Evolutionary conservation across 352 stramenopile species (phyloP), one percentile per base, ranked within the genome.

Genomic region (Phytophthora citricola): DNA sequence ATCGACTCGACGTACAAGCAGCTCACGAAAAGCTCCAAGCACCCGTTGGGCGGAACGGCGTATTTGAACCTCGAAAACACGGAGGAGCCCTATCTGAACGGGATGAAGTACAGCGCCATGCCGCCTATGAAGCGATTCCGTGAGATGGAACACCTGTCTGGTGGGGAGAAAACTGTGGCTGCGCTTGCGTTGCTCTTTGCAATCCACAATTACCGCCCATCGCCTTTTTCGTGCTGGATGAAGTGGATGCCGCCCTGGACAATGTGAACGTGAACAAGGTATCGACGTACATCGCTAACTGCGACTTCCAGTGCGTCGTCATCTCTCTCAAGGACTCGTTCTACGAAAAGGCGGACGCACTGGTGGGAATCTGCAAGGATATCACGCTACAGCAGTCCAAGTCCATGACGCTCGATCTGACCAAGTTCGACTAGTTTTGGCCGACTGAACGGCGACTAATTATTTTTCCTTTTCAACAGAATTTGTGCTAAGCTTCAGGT

Each of bases 201-300:
- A 1, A 99, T 99, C 68, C 97, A 99, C 85, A 98, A 95, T 26
- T 99, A 96, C 66, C 92, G 90, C 0, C 94, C 92, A 6, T 96
- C 95, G 0, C 95, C 95, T 0, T 99, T 75, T 99, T 99, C 65
- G 97, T 99, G 17, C 98, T 99, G 75, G 98, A 99, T 75, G 98
- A 99, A 84, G 97, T 99, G 24, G 98, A 99, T 85, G 98, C 98
- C 3, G 98, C 98, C 11, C 76, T 99, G 27, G 98, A 99, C 81
- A 99, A 99, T 67, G 96, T 99, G 53, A 99, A 99, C 72, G 96
- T 99, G 47, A 97, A 98, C 74, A 99, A 99, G 71, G 96, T 99
- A 1, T 98, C 94, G 48, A 98, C 96, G 40, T 99, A 98, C 73
- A 98, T 99, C 56, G 82, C 91, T 17, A 97, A 97, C 57, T 91